phyloP scores from a whole-genome alignment of 202 grass and related monocot genomes.

The Alloteropsis angusta region DNA sequence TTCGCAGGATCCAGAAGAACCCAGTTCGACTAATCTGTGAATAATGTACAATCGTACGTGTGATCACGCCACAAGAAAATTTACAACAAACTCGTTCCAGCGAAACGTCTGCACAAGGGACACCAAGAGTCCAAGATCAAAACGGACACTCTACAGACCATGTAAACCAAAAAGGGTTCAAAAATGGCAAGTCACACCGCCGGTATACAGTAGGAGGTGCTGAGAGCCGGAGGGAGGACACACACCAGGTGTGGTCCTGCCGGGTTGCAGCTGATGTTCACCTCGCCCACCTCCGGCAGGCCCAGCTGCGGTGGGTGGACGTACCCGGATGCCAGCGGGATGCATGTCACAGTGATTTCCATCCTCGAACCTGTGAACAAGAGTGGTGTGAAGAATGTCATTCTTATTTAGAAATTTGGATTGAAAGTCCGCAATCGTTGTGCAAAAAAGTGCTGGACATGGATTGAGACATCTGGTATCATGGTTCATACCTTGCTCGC shows the following conservation, averaged over 20 bases:
- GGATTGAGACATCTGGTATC: constrained; percentile 2
- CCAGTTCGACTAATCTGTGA: neutral
- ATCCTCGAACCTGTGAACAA: constrained; percentile 72
- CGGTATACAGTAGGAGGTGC: constrained; percentile 91
- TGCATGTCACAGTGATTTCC: constrained; percentile 80
- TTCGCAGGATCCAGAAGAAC: neutral
- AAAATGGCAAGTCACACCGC: constrained; percentile 43
- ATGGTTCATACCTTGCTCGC: constrained; percentile 38
- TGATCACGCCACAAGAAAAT: neutral
- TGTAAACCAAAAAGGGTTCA: too few species aligned
- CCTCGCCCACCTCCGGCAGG: constrained; percentile 59
- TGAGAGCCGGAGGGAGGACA: constrained; percentile 77
- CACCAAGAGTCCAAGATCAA: neutral
- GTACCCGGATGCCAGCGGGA: constrained; percentile 83
- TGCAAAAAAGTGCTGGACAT: neutral
- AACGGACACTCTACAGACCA: neutral
- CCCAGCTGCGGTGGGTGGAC: constrained; percentile 83
- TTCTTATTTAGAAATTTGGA: neutral
- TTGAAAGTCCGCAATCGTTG: neutral
- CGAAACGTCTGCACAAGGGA: neutral
- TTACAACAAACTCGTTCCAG: neutral
- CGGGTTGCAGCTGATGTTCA: constrained; percentile 81
- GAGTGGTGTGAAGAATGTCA: neutral
- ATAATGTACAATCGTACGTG: neutral
- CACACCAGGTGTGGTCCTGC: constrained; percentile 90